Evolutionary conservation across 2,329 filamentous ascomycete species (phyloP), one percentile per base, ranked within the genome.

Genomic region (Paradendryphiella salina): DNA sequence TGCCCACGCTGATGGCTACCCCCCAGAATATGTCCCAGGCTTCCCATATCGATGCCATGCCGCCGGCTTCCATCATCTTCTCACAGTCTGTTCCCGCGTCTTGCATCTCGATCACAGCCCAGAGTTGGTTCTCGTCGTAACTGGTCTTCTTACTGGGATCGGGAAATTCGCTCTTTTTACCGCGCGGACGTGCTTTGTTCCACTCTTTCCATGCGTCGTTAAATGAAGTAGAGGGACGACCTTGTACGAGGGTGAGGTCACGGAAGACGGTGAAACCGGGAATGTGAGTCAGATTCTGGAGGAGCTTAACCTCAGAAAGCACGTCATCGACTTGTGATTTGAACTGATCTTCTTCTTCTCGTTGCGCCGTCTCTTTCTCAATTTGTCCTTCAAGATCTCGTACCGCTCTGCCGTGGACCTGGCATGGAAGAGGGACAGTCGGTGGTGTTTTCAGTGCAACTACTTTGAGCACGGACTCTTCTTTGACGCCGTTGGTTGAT

Each of bases 11-110:
- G 60, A 85, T 75, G 6, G 80, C 80, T n/a, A 85, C 82, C 13
- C 82, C 81, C 85, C 84, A 87, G 70, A 87, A 87, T 1, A 86
- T 78, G 63, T 87, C 84, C 74, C 83, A 86, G 2, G 81, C 75
- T 54, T 70, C 66, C 72, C 72, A 78, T 43, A 79, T 66, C 13
- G 65, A 65, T 29, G 68, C 63, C 18, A 75, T 58, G 34, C 73
- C 70, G 9, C 66, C 68, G 23, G 54, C 41, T 17, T 69, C 65
- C 64, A 73, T 67, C n/a, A 71, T 49, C 49, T 72, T 73, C 23
- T 69, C 66, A 29, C 85, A 72, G 59, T 85, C 83, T 15, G 73
- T 79, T 2, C 84, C 84, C 0, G 84, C 84, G 62, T 86, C 82
- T 60, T 84, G 80, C 84, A 87, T 86, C 59, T 87, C 84, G 10